Conservation (phyloP, 495 filamentous ascomycete species). For the Lepraria neglecta region DNA sequence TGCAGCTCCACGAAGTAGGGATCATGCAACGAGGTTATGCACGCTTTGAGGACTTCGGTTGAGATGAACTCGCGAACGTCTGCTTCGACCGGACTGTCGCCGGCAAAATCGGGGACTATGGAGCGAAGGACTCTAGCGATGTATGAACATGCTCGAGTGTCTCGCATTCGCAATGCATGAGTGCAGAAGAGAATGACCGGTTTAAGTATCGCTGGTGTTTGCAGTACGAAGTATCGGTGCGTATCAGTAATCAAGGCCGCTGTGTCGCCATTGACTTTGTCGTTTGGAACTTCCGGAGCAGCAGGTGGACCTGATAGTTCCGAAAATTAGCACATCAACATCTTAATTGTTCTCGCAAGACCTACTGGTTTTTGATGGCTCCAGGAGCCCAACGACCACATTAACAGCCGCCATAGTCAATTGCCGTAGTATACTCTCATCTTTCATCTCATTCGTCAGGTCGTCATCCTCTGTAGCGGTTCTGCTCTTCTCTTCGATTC, state of each 20-base stretch:
- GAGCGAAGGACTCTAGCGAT: constrained; percentile 78
- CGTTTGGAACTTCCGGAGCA: constrained; percentile 3
- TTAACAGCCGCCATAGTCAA: constrained; percentile 86
- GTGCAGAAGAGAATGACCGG: constrained; percentile 86
- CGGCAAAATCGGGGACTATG: constrained; percentile 71
- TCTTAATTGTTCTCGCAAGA: constrained; percentile 5
- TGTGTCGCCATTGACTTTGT: constrained; percentile 8
- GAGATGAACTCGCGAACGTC: constrained; percentile 88
- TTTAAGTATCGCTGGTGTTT: constrained; percentile 70
- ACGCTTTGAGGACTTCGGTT: constrained; percentile 72
- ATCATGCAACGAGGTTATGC: constrained; percentile 83
- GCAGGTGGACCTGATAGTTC: constrained; percentile 13
- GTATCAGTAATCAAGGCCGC: background rate
- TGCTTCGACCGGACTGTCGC: constrained; percentile 47
- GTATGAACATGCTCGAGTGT: constrained; percentile 79
- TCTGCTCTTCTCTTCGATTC: constrained; percentile 56
- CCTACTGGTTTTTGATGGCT: constrained; percentile 58
- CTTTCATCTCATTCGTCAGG: constrained; percentile 93
- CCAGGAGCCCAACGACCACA: constrained; percentile 80
- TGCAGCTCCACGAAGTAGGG: constrained; percentile 95
- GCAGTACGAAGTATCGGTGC: constrained; percentile 55
- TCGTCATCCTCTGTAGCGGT: constrained; percentile 58
- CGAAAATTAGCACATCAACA: constrained; percentile 1
- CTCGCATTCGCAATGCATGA: constrained; percentile 83
- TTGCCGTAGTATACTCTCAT: constrained; percentile 91